Base-by-base conservation (phyloP, 2,329 filamentous ascomycete genomes). In the Colletotrichum agaves region DNA sequence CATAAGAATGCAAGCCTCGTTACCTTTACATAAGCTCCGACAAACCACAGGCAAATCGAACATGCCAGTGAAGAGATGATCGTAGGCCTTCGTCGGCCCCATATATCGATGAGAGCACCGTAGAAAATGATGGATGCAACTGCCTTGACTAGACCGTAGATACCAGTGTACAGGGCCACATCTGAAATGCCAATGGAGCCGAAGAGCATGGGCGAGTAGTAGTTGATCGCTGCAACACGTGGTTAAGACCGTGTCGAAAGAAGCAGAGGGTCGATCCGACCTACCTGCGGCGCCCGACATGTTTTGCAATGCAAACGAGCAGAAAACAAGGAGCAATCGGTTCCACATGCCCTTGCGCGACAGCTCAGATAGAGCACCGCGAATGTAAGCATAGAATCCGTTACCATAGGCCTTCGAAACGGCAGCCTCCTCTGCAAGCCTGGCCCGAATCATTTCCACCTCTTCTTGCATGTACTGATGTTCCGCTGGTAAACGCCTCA, bases 21-120 rank as follows among this genome's bases (percentile, higher is more conserved):
- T 13, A 43, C 52, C 74, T 84, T 83, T 43, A 87, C 84, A 67
- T 87, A 87, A 6, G 82, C 82, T 0, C 84, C 85, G 3, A 87
- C 81, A 53, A 84, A 81, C 78, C 82, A 86, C 70, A 86, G 80
- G 41, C 82, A 84, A 0, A 81, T 72, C 1, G 81, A 84, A 50
- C 84, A 85, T 6, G 80, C 77, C 12, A 82, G 74, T 0, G 83
- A 84, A 0, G 83, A 84, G 73, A 83, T 77, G 43, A 86, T 82
- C 2, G 82, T 79, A 0, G 79, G 80, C 55, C 75, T 72, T 4
- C 79, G 75, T 17, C 80, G 77, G 35, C 80, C 80, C 74, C 78
- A 76, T n/a, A 78, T 66, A 41, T 82, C 80, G 60, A 82, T 78
- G 3, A 82, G 72, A 3, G 75, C 76, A 3, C 77, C 75, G 63